These are phyloP conservation scores for Auxenochlorella pyrenoidosa DNA, from an alignment of 139 green algal species.

Conservation along the genomic window DNA sequence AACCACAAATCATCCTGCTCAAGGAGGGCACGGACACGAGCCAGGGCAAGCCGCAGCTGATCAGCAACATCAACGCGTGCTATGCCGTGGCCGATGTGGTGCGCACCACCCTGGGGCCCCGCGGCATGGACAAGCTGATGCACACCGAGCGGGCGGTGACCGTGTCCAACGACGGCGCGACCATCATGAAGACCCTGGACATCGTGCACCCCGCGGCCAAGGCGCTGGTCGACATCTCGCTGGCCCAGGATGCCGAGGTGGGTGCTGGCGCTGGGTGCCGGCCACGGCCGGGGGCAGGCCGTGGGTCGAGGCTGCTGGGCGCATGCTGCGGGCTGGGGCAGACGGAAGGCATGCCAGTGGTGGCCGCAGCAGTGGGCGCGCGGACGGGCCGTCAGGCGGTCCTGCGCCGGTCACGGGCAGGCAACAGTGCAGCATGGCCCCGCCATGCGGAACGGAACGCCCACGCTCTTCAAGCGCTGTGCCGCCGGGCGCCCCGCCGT, in stretches of 20 bases:
- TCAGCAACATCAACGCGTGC: slow-evolving; percentile 99
- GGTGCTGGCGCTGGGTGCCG: background rate
- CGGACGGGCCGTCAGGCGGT: no score
- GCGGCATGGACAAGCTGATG: slow-evolving; percentile 99
- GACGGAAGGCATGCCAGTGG: no score
- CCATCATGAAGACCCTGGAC: slow-evolving; percentile 99
- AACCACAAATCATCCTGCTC: slow-evolving; percentile 99
- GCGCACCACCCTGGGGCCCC: slow-evolving; percentile 93
- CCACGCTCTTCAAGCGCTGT: no score
- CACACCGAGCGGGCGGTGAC: slow-evolving; percentile 67
- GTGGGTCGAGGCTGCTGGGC: background rate
- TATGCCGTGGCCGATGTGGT: slow-evolving; percentile 95
- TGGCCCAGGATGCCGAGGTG: slow-evolving; percentile 87
- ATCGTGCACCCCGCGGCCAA: slow-evolving; percentile 99
- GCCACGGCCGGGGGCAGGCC: background rate
- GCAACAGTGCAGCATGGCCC: no score
- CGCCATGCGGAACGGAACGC: no score
- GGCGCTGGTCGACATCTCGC: slow-evolving; percentile 94
- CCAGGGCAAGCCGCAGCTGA: slow-evolving; percentile 96
- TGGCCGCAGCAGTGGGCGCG: no score
- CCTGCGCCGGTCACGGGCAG: no score
- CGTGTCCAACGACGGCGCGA: slow-evolving; percentile 53
- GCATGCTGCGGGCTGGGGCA: no score
- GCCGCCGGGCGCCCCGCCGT: background rate
- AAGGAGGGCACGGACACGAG: slow-evolving; percentile 98